These are phyloP conservation scores for Ophiosphaerella herpotricha DNA, from an alignment of 2,329 filamentous ascomycete genomes.

Conservation along the genomic window DNA sequence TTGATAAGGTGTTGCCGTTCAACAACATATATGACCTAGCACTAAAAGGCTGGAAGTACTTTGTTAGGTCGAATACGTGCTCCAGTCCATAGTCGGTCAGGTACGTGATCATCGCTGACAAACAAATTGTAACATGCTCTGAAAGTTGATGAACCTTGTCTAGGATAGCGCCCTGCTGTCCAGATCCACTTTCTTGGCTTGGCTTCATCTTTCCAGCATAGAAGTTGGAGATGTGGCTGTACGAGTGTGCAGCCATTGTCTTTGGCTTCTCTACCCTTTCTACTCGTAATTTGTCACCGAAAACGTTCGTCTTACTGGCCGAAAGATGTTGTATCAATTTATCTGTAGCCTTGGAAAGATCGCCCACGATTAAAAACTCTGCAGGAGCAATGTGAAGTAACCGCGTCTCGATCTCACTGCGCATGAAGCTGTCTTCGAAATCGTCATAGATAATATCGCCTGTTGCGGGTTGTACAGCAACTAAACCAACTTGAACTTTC, in stretches of 20 bases:
- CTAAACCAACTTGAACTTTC: constrained; percentile 86
- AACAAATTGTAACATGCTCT: constrained; percentile 84
- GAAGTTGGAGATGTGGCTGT: constrained; percentile 88
- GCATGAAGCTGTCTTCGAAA: constrained; percentile 97
- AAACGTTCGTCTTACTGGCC: constrained; percentile 84
- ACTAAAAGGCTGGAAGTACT: constrained; percentile 96
- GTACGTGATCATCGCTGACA: constrained; percentile 96
- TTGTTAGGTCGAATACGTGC: constrained; percentile 93
- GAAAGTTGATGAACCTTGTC: constrained; percentile 86
- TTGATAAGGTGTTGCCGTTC: constrained; percentile 92
- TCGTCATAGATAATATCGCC: constrained; percentile 95
- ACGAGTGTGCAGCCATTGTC: constrained; percentile 81
- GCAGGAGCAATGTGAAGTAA: constrained; percentile 93
- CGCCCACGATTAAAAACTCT: constrained; percentile 90
- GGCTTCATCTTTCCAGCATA: constrained; percentile 83
- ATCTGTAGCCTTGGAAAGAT: constrained; percentile 86
- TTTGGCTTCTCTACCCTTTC: constrained; percentile 77
- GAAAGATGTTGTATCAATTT: constrained; percentile 91
- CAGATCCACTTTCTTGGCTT: constrained; percentile 35
- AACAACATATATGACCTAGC: constrained; percentile 93
- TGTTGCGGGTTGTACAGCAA: constrained; percentile 93
- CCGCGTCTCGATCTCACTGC: constrained; percentile 93
- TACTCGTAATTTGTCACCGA: constrained; percentile 86
- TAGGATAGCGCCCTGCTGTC: constrained; percentile 63
- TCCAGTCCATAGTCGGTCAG: constrained; percentile 89